Conservation (phyloP, 1,284 basidiomycete species). For the Puccinia coronata region DNA sequence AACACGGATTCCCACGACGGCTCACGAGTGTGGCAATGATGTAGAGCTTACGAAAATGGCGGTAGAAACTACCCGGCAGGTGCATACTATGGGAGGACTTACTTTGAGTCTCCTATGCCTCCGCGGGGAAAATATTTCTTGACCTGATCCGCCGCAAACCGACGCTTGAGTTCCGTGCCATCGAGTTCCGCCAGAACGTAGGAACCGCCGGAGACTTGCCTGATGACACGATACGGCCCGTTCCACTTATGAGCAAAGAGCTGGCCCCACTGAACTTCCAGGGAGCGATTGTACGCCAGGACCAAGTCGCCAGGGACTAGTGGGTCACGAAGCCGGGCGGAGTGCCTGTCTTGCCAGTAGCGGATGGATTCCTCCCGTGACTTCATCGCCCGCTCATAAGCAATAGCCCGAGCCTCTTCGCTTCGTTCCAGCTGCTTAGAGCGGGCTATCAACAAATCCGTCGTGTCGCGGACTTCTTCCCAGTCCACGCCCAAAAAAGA, state of each 20-base stretch:
- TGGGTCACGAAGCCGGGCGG: background rate
- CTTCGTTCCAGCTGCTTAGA: background rate
- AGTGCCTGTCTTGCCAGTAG: background rate
- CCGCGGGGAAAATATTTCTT: background rate
- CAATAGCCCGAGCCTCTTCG: background rate
- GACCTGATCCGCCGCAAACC: background rate
- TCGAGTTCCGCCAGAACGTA: constrained; percentile 19
- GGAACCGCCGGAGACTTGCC: background rate
- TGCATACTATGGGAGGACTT: too few relatives aligned
- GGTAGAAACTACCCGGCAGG: too few relatives aligned
- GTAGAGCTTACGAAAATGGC: too few relatives aligned
- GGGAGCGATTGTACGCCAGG: background rate
- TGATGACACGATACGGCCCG: background rate
- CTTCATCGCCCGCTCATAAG: background rate
- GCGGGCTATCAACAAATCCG: background rate
- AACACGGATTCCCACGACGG: too few relatives aligned
- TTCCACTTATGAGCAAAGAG: constrained; percentile 24
- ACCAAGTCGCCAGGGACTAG: constrained; percentile 5
- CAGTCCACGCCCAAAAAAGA: constrained; percentile 1
- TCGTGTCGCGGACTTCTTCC: background rate
- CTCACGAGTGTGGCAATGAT: too few relatives aligned
- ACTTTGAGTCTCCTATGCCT: too few relatives aligned
- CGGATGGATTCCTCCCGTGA: background rate
- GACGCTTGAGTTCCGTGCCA: background rate
- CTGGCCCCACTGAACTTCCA: constrained; percentile 25